A percentile compares a stretch with the other conserved stretches of the same genome.
phyloP scores from a whole-genome alignment of 352 stramenopile species.

The Globisporangium irregulare region DNA sequence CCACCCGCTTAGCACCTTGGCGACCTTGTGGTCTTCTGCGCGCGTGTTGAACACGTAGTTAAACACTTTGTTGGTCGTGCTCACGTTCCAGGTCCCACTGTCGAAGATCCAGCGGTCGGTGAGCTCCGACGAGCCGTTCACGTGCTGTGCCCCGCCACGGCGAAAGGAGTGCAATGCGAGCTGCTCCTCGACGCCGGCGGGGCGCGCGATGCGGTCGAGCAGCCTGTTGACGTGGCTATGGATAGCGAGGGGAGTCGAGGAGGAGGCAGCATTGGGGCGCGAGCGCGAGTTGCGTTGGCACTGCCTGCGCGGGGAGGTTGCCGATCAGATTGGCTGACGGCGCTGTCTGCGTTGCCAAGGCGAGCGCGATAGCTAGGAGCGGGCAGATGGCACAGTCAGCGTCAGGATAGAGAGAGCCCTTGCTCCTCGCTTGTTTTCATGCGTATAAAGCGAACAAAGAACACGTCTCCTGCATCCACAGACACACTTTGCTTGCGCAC shows the following conservation, averaged over 20 bases:
- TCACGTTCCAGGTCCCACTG: constrained; percentile 1
- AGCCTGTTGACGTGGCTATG: constrained; percentile 3
- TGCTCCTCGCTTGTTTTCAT: constrained; percentile 5
- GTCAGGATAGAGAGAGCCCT: constrained; percentile 5
- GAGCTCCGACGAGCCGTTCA: background rate
- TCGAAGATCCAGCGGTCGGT: constrained; percentile 8
- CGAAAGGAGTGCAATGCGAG: constrained; percentile 4
- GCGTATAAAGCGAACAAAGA: constrained; percentile 7
- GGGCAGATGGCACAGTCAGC: constrained; percentile 2
- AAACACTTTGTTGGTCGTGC: constrained; percentile 10
- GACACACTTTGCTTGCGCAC: background rate
- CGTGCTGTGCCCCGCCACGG: background rate
- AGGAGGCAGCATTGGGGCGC: background rate
- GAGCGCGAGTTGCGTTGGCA: background rate
- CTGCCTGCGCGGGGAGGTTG: background rate
- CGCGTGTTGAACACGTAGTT: constrained; percentile 15
- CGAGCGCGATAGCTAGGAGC: background rate
- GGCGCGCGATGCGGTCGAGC: background rate
- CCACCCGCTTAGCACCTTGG: background rate
- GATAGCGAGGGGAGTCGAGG: background rate
- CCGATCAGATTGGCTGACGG: constrained; percentile 1
- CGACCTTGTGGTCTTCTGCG: constrained; percentile 4
- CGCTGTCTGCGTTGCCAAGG: constrained; percentile 3
- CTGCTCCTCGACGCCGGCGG: background rate
- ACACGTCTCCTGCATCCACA: constrained; percentile 3